phyloP scores from a whole-genome alignment of 768 basidiomycete species.

The Podaxis sp. region DNA sequence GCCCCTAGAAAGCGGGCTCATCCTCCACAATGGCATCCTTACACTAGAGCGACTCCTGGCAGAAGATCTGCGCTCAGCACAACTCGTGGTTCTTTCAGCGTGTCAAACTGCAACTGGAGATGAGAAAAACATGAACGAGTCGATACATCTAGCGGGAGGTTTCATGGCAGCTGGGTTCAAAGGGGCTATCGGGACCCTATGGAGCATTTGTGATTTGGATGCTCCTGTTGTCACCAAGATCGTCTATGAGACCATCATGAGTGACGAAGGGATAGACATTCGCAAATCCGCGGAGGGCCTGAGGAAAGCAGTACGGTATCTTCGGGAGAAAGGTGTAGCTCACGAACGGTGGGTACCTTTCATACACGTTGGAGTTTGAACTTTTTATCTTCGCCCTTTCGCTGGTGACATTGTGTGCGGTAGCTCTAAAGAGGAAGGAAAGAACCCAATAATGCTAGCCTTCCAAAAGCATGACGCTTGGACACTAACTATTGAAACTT shows the following conservation, averaged over 20 bases:
- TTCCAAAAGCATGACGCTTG: too few relatives aligned
- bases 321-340: background rate
- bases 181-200: constrained; percentile 41
- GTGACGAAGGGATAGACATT: background rate
- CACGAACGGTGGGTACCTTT: constrained; percentile 1
- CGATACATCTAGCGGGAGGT: constrained; percentile 39
- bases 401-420: background rate
- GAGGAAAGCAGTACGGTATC: background rate
- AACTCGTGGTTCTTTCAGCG: constrained; percentile 44
- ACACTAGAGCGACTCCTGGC: constrained; percentile 22
- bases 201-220: constrained; percentile 37
- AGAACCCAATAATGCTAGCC: too few relatives aligned
- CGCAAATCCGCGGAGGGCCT: background rate
- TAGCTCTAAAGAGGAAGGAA: background rate
- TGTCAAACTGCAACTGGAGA: constrained; percentile 42
- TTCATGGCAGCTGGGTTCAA: constrained; percentile 33
- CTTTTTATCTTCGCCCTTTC: background rate
- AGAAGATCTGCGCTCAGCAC: constrained; percentile 21
- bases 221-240: constrained; percentile 29
- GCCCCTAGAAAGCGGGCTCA: constrained; percentile 18
- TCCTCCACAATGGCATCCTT: constrained; percentile 19
- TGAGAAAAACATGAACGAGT: constrained; percentile 21
- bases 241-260: constrained; percentile 14
- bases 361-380: background rate
- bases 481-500: too few relatives aligned